These are phyloP conservation scores for Linaria vulgaris DNA, from an alignment of 257 asterid species.

Conservation along the genomic window DNA sequence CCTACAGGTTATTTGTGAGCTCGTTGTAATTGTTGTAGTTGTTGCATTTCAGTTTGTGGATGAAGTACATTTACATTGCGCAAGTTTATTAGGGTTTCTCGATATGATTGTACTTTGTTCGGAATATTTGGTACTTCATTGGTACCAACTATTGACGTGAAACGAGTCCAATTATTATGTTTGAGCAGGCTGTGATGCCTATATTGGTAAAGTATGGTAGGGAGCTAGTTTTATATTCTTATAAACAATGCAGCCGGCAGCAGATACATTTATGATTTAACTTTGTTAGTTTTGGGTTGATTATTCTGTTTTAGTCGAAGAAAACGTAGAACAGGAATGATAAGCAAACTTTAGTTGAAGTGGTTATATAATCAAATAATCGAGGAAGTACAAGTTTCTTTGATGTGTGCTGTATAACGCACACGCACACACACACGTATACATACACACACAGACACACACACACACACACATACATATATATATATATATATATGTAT, in stretches of 20 bases:
- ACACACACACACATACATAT: too few species aligned
- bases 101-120: neutral
- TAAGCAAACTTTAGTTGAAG: neutral
- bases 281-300: neutral
- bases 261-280: too few species aligned
- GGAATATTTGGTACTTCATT: neutral
- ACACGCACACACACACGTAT: too few species aligned
- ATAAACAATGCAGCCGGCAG: too few species aligned
- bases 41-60: neutral
- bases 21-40: neutral
- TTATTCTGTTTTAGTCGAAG: neutral
- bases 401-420: neutral
- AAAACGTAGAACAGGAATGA: neutral
- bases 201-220: too few species aligned
- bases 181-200: too few species aligned
- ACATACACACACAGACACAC: too few species aligned
- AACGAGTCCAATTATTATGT: too few species aligned
- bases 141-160: neutral
- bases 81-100: neutral
- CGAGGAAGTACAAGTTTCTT: neutral
- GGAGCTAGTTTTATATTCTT: too few species aligned
- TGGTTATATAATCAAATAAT: neutral
- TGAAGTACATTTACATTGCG: neutral
- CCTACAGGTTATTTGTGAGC: conserved; percentile 59
- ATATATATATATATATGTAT: too few species aligned